These are phyloP conservation scores for Fraxinus pennsylvanica DNA, from an alignment of 257 asterid genomes.

Conservation along the genomic window DNA sequence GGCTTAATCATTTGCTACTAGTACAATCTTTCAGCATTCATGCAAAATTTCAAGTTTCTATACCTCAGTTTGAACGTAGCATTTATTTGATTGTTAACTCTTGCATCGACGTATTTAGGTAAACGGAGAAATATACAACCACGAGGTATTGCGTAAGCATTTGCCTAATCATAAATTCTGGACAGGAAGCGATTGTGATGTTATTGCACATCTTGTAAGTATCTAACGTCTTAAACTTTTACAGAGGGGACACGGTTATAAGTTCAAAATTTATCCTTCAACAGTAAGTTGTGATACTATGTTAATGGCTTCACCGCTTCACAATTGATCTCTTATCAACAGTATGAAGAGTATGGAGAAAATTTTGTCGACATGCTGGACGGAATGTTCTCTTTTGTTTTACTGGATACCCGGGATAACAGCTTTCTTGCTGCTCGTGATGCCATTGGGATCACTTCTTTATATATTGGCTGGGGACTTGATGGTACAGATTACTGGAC, in stretches of 20 bases:
- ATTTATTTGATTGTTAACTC: background rate
- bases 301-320: background rate
- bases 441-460: slow-evolving; percentile 92
- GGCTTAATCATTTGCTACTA: background rate
- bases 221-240: background rate
- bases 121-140: slow-evolving; percentile 97
- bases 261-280: background rate
- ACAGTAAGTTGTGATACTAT: background rate
- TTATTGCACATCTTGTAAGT: slow-evolving; percentile 98
- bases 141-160: slow-evolving; percentile 61
- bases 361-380: slow-evolving; percentile 87
- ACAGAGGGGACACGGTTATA: background rate
- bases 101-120: slow-evolving; percentile 51
- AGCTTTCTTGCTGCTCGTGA: slow-evolving; percentile 92
- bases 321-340: slow-evolving; percentile 13
- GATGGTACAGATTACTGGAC: slow-evolving; percentile 55
- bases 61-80: background rate
- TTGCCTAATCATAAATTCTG: slow-evolving; percentile 78
- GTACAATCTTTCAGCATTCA: background rate
- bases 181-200: slow-evolving; percentile 96
- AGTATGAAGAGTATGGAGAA: slow-evolving; percentile 96
- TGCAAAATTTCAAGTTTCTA: background rate
- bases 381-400: slow-evolving; percentile 94
- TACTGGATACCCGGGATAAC: slow-evolving; percentile 84
- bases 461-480: slow-evolving; percentile 95